These are phyloP conservation scores for Phytophthora tubulina DNA, from an alignment of 352 stramenopile species.

Conservation along the genomic window DNA sequence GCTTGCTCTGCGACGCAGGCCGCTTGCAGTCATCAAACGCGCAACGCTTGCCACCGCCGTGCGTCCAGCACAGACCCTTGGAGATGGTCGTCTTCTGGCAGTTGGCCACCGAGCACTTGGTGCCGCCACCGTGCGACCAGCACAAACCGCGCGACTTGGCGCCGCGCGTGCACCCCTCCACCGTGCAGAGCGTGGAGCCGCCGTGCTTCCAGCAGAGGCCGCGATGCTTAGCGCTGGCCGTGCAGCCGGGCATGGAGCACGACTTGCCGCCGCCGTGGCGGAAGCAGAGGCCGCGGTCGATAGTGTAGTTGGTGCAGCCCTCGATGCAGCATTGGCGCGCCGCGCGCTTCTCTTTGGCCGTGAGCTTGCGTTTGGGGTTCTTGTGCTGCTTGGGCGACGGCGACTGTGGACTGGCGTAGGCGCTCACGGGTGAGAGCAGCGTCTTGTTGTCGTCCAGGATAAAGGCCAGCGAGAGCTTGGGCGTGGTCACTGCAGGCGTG, in stretches of 20 bases:
- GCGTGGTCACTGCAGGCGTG: constrained; percentile 1
- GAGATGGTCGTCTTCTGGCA: constrained; percentile 56
- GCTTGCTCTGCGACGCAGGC: constrained; percentile 54
- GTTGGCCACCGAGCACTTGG: constrained; percentile 59
- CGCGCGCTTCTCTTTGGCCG: constrained; percentile 27
- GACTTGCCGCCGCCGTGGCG: constrained; percentile 57
- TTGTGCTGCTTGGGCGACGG: constrained; percentile 19
- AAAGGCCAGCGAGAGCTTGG: constrained; percentile 39
- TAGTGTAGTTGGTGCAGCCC: constrained; percentile 60
- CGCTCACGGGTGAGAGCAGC: constrained; percentile 7
- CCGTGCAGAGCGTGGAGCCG: constrained; percentile 55
- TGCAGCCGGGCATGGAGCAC: constrained; percentile 54
- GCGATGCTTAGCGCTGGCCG: constrained; percentile 57
- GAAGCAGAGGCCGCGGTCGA: constrained; percentile 61
- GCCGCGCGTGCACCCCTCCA: constrained; percentile 63
- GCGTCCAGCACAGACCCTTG: constrained; percentile 53
- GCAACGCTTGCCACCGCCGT: constrained; percentile 55
- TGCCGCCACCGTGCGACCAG: constrained; percentile 86
- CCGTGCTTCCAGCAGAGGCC: constrained; percentile 51
- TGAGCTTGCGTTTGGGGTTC: constrained; percentile 16
- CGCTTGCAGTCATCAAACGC: constrained; percentile 46
- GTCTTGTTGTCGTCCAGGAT: constrained; percentile 36
- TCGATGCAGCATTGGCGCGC: constrained; percentile 63
- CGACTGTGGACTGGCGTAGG: not conserved
- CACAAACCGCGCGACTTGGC: constrained; percentile 84